These are phyloP conservation scores for Amanita thiersii DNA, from an alignment of 768 basidiomycete genomes.

Conservation along the genomic window DNA sequence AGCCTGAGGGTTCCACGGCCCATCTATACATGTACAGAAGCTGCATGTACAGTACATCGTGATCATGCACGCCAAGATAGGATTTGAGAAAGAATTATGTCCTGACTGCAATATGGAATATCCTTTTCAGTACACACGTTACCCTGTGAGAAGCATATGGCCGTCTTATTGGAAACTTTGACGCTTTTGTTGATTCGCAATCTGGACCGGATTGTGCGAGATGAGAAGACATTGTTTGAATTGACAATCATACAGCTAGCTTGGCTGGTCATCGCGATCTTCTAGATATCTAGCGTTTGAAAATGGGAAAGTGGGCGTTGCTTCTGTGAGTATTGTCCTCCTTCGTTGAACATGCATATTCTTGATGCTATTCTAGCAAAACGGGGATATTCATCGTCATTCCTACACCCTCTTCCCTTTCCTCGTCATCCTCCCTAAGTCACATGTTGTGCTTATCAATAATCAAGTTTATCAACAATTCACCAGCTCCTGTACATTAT, in stretches of 20 bases:
- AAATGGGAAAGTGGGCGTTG: slow-evolving; percentile 33
- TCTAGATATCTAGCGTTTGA: slow-evolving; percentile 45
- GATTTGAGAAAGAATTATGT: slow-evolving; percentile 31
- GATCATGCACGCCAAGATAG: background rate
- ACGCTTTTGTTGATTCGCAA: slow-evolving; percentile 33
- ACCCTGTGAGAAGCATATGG: slow-evolving; percentile 39
- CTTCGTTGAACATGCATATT: slow-evolving; percentile 3
- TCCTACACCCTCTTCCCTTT: slow-evolving; percentile 14
- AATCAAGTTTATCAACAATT: too few relatives aligned
- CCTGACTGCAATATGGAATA: background rate
- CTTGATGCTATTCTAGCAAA: slow-evolving; percentile 14
- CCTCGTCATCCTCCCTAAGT: background rate
- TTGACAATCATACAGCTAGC: slow-evolving; percentile 30
- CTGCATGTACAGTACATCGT: background rate
- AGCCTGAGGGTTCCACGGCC: background rate
- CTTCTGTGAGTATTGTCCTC: slow-evolving; percentile 35
- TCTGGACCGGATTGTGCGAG: slow-evolving; percentile 29
- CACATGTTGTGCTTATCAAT: too few relatives aligned
- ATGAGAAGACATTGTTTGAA: slow-evolving; percentile 21
- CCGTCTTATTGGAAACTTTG: slow-evolving; percentile 27
- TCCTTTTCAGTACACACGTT: slow-evolving; percentile 34
- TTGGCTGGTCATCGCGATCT: slow-evolving; percentile 21
- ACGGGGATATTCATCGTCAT: slow-evolving; percentile 24
- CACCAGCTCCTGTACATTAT: too few relatives aligned
- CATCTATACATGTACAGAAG: background rate